A percentile compares a stretch with the other conserved stretches of the same genome.
Evolutionary conservation across 2,329 filamentous ascomycete species (phyloP).

Genomic region (Fusarium paranaense): DNA sequence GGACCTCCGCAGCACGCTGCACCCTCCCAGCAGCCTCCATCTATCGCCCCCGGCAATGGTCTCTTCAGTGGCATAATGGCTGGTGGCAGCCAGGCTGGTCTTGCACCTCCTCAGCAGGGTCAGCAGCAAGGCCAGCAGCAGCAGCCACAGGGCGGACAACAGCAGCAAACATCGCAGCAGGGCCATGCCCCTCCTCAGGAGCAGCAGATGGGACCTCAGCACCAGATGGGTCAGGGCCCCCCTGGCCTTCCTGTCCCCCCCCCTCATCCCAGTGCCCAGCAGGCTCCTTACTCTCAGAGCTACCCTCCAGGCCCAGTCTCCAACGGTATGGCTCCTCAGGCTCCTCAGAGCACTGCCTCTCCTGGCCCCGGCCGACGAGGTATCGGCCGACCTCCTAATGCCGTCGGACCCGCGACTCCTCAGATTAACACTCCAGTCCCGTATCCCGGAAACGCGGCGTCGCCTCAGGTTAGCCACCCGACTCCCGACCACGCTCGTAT

Average conservation of each 20-base stretch:
- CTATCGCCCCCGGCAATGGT: slow-evolving; percentile 90
- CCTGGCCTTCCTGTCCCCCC: slow-evolving; percentile 71
- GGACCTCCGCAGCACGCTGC: slow-evolving; percentile 81
- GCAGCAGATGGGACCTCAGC: slow-evolving; percentile 64
- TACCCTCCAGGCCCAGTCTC: slow-evolving; percentile 69
- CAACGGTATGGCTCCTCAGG: slow-evolving; percentile 83
- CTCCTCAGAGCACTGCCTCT: slow-evolving; percentile 86
- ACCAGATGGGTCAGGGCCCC: slow-evolving; percentile 78
- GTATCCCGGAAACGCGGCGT: slow-evolving; percentile 84
- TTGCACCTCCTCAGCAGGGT: slow-evolving; percentile 80
- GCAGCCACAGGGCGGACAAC: slow-evolving; percentile 62
- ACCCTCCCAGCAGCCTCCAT: slow-evolving; percentile 86
- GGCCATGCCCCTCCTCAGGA: slow-evolving; percentile 75
- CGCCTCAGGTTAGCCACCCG: slow-evolving; percentile 88
- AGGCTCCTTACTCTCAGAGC: slow-evolving; percentile 79
- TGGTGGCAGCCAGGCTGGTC: slow-evolving; percentile 84
- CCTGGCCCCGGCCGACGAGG: slow-evolving; percentile 85
- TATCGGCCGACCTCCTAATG: slow-evolving; percentile 72
- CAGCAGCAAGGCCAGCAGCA: slow-evolving; percentile 67
- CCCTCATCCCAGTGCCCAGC: slow-evolving; percentile 71
- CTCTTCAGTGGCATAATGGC: slow-evolving; percentile 97
- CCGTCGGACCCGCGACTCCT: slow-evolving; percentile 82
- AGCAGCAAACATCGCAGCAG: slow-evolving; percentile 52
- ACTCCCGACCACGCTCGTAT: slow-evolving; percentile 75
- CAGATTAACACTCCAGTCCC: slow-evolving; percentile 91